Conservation (phyloP, 805 yeast species). For the Metschnikowia henanensis region DNA sequence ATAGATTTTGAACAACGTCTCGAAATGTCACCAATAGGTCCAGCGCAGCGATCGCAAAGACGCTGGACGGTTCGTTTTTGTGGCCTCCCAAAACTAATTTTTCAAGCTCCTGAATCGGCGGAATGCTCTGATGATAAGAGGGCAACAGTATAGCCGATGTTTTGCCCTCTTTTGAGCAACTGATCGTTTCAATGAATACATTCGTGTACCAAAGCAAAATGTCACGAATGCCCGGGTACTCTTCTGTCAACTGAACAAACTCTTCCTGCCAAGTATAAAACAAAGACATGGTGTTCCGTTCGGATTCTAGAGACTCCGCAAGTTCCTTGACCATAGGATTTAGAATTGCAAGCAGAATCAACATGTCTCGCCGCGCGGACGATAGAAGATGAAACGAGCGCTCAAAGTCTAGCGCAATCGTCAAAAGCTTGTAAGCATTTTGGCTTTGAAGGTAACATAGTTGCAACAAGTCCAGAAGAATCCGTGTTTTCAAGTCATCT, state of each 20-base stretch:
- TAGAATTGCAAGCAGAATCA: conserved; percentile 37
- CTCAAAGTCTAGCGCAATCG: not conserved
- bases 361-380: conserved; percentile 10
- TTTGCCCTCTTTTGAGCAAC: not conserved
- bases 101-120: not conserved
- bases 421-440: not conserved
- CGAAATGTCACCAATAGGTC: conserved; percentile 51
- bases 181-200: not conserved
- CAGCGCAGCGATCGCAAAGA: conserved; percentile 42
- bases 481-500: not conserved
- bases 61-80: conserved; percentile 13
- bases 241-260: not conserved
- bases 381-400: conserved; percentile 2
- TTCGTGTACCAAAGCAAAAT: conserved; percentile 15
- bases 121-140: not conserved
- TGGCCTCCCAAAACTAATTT: not conserved
- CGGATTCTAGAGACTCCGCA: not conserved
- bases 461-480: not conserved
- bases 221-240: not conserved
- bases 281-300: conserved; percentile 17
- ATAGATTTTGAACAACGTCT: conserved; percentile 65
- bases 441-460: not conserved
- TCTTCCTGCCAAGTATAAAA: conserved; percentile 27
- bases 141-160: conserved; percentile 1
- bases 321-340: conserved; percentile 27